A percentile compares a stretch with the other conserved stretches of the same genome.
phyloP scores from a whole-genome alignment of 1,139 yeast species.

The Pichia sp. region DNA sequence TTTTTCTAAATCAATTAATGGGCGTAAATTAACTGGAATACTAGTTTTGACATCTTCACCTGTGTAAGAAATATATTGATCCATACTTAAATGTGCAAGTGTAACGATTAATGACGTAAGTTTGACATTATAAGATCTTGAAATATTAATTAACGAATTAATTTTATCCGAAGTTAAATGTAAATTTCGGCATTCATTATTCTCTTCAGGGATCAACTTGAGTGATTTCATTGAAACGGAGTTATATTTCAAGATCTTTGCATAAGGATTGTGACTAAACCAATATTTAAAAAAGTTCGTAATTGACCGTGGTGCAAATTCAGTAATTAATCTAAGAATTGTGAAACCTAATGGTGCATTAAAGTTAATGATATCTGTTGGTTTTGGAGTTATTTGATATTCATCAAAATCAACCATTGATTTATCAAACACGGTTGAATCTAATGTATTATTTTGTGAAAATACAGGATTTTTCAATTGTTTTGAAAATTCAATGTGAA shows the following conservation, averaged over 20 bases:
- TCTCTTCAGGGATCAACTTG: not conserved
- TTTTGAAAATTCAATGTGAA: conserved; percentile 32
- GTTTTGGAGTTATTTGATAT: conserved; percentile 5
- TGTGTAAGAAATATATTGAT: not conserved
- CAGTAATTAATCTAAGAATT: not conserved
- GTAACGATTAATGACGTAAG: conserved; percentile 19
- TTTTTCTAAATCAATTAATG: conserved; percentile 4
- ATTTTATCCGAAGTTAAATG: not conserved
- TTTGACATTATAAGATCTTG: conserved; percentile 14
- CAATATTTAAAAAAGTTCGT: conserved; percentile 1
- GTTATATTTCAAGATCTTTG: conserved; percentile 1
- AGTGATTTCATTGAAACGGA: not conserved
- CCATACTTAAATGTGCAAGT: conserved; percentile 5
- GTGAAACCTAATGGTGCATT: not conserved
- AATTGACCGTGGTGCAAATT: conserved; percentile 5
- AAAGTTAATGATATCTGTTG: conserved; percentile 3
- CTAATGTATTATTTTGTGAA: not conserved
- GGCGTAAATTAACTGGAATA: conserved; percentile 20
- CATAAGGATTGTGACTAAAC: conserved; percentile 9
- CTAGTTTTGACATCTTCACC: conserved; percentile 10
- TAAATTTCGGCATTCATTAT: not conserved
- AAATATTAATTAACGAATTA: not conserved
- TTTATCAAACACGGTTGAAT: conserved; percentile 5
- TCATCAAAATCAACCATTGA: not conserved
- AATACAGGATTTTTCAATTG: conserved; percentile 15